Base-by-base conservation (phyloP, 352 stramenopile species). In the Phytophthora cryptogea region DNA sequence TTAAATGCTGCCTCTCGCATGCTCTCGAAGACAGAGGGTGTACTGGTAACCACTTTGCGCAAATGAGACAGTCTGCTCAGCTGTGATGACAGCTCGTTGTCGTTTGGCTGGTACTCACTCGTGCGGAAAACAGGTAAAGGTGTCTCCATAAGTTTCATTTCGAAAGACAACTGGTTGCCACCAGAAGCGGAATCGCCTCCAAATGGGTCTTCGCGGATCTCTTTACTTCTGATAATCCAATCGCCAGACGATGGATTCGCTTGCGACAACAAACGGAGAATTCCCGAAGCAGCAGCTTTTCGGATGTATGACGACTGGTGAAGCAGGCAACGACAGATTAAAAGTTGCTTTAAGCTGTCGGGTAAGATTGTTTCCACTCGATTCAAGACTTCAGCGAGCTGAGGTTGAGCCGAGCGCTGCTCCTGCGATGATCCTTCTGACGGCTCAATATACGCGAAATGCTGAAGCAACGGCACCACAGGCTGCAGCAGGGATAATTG, bases 401-500 rank as follows among this genome's bases (percentile, higher is more conserved):
- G 55, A 8, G 72, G 65, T 37, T 86, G 72, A 11, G 57, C 49
- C 33, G 33, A 57, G 26, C 61, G 67, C 35, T 77, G 64, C 35
- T 59, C 37, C 11, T 13, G 33, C n/a, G 49, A 59, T 3, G 58
- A 51, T 20, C 11, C 55, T 39, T 70, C 65, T 1, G 61, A 67
- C 5, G 62, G 46, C 26, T 89, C 72, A 8, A 74, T 52, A 39
- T 87, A 89, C 17, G 79, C 74, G 43, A 86, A 83, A 27, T 87
- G 76, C 44, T 89, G 79, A 8, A 89, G 36, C 30, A 85, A 17
- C n/a, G 79, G 70, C 20, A 86, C 44, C 31, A 71, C 51, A 6
- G 71, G 56, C 8, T 53, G 26, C 11, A 86, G 32, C 14, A 28
- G 2, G 7, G 35, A 26, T n/a, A 86, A 11, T 26, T 72, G 54